Percentiles rank a stretch among this genome's conserved stretches.
These are phyloP conservation scores for Selenicereus undatus DNA, from an alignment of 148 eudicot genomes.

Conservation along the genomic window DNA sequence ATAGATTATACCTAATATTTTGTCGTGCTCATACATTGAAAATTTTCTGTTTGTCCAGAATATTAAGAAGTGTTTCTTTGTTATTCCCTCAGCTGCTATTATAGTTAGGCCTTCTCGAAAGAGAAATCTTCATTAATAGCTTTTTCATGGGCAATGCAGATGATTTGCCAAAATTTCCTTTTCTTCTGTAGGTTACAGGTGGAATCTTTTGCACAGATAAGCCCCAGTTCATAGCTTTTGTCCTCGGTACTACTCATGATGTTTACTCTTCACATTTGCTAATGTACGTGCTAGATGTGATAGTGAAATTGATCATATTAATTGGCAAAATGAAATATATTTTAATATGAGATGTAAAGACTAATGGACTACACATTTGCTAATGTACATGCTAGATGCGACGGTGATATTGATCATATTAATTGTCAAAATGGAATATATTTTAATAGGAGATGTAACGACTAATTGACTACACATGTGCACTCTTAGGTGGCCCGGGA, in stretches of 20 bases:
- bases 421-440: neutral
- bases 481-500: slow-evolving; percentile 87
- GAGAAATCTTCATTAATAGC: slow-evolving; percentile 49
- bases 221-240: slow-evolving; percentile 64
- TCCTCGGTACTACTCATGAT: slow-evolving; percentile 53
- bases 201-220: slow-evolving; percentile 34
- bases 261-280: neutral
- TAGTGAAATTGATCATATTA: neutral
- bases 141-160: slow-evolving; percentile 52
- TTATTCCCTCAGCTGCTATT: slow-evolving; percentile 24
- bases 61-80: neutral
- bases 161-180: neutral
- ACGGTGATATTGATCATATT: no score
- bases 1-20: neutral
- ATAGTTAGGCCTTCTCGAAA: slow-evolving; percentile 30
- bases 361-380: slow-evolving; percentile 2
- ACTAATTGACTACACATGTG: slow-evolving; percentile 4
- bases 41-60: neutral
- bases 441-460: neutral
- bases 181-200: slow-evolving; percentile 42
- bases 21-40: neutral
- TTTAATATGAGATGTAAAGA: neutral
- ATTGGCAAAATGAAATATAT: neutral
- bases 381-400: no score
- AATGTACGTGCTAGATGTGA: slow-evolving; percentile 1